Conservation (phyloP, 2,329 filamentous ascomycete genomes). For the Tolypocladium guangdongense region DNA sequence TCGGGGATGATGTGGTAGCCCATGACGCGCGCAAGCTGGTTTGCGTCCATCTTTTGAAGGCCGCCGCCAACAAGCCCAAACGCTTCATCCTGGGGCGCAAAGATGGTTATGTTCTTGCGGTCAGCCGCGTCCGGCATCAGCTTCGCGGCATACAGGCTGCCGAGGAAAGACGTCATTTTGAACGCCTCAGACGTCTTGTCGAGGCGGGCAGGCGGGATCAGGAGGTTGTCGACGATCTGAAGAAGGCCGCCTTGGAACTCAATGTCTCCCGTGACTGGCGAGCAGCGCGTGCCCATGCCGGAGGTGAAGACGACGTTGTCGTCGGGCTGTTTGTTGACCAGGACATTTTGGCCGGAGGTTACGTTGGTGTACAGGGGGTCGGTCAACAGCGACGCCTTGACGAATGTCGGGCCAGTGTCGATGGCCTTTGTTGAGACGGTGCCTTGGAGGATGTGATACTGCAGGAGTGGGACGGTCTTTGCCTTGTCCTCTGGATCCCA, state of each 20-base stretch:
- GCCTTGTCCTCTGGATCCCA: constrained; percentile 31
- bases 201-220: constrained; percentile 34
- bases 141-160: constrained; percentile 18
- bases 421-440: constrained; percentile 31
- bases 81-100: constrained; percentile 50
- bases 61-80: constrained; percentile 46
- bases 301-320: constrained; percentile 36
- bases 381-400: constrained; percentile 32
- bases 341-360: constrained; percentile 36
- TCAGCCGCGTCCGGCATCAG: constrained; percentile 30
- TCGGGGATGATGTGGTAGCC: constrained; percentile 55
- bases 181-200: constrained; percentile 41
- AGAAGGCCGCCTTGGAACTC: constrained; percentile 36
- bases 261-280: constrained; percentile 31
- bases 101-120: constrained; percentile 43
- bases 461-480: constrained; percentile 38
- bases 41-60: constrained; percentile 31
- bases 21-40: constrained; percentile 41
- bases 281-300: constrained; percentile 34
- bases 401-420: constrained; percentile 22
- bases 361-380: constrained; percentile 34
- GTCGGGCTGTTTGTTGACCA: constrained; percentile 31
- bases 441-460: constrained; percentile 51
- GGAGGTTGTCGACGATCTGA: constrained; percentile 40
- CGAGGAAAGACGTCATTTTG: constrained; percentile 27